Evolutionary conservation across 257 asterid species (phyloP).

Genomic region (Solanum sejunctum): DNA sequence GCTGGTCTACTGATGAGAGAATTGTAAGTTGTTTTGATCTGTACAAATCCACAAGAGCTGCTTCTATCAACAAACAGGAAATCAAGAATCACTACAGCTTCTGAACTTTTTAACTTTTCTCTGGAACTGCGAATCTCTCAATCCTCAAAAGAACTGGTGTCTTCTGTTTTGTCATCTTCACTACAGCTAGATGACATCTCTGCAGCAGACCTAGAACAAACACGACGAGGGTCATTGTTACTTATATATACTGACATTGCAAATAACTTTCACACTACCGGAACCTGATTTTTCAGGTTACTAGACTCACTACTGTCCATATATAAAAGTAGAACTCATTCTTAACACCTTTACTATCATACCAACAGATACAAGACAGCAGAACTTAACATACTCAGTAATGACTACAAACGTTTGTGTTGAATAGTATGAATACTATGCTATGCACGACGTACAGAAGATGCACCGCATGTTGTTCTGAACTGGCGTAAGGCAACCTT

Average conservation of each 20-base stretch:
- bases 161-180: conserved; percentile 57
- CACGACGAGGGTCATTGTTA: background rate
- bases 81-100: background rate
- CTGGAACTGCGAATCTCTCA: conserved; percentile 3
- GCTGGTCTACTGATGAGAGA: background rate
- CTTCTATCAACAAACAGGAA: background rate
- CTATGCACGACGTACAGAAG: background rate
- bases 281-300: background rate
- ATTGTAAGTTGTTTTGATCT: background rate
- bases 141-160: conserved; percentile 49
- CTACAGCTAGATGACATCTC: conserved; percentile 59
- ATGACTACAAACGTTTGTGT: background rate
- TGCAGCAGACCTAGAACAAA: conserved; percentile 27
- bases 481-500: background rate
- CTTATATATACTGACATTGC: background rate
- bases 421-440: background rate
- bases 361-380: background rate
- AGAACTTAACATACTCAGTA: background rate
- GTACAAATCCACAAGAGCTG: background rate
- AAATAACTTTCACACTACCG: background rate
- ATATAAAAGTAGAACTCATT: background rate
- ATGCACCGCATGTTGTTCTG: background rate
- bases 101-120: background rate
- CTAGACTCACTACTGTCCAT: background rate
- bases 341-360: background rate